These are phyloP conservation scores for Ophiocordyceps camponoti-rufipedis DNA, from an alignment of 2,329 filamentous ascomycete genomes.

Conservation along the genomic window DNA sequence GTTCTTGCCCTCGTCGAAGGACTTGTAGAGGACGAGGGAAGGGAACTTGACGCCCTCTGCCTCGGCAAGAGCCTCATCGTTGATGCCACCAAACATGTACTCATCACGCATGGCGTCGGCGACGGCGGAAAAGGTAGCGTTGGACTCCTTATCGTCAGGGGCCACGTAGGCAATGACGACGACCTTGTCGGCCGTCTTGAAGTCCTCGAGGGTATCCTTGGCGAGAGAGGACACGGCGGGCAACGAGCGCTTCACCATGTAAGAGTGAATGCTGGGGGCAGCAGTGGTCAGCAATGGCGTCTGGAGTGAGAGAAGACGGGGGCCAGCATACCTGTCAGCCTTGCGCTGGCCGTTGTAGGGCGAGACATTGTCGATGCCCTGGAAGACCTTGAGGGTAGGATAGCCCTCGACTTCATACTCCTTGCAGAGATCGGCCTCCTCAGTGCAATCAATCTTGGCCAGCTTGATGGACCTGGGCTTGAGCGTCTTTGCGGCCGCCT, in stretches of 20 bases:
- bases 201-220: constrained; percentile 73
- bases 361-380: constrained; percentile 60
- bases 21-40: constrained; percentile 86
- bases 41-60: constrained; percentile 79
- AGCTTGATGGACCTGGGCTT: constrained; percentile 80
- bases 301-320: background rate
- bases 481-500: constrained; percentile 65
- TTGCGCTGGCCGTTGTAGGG: constrained; percentile 85
- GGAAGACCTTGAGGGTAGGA: constrained; percentile 98
- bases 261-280: constrained; percentile 42
- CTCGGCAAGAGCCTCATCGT: constrained; percentile 69
- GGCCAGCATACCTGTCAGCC: constrained; percentile 44
- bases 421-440: constrained; percentile 81
- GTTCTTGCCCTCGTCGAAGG: constrained; percentile 91
- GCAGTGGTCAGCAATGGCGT: constrained; percentile 5
- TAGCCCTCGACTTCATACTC: constrained; percentile 88
- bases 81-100: constrained; percentile 82
- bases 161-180: constrained; percentile 82
- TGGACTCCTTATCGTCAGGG: constrained; percentile 64
- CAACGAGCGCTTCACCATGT: constrained; percentile 97
- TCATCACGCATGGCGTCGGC: constrained; percentile 68
- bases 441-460: constrained; percentile 88
- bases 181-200: constrained; percentile 96
- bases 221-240: constrained; percentile 75
- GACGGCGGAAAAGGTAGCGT: constrained; percentile 61